A percentile compares a stretch with the other conserved stretches of the same genome.
Conservation (phyloP, 2,329 filamentous ascomycete genomes). For the Aspergillus sergii region DNA sequence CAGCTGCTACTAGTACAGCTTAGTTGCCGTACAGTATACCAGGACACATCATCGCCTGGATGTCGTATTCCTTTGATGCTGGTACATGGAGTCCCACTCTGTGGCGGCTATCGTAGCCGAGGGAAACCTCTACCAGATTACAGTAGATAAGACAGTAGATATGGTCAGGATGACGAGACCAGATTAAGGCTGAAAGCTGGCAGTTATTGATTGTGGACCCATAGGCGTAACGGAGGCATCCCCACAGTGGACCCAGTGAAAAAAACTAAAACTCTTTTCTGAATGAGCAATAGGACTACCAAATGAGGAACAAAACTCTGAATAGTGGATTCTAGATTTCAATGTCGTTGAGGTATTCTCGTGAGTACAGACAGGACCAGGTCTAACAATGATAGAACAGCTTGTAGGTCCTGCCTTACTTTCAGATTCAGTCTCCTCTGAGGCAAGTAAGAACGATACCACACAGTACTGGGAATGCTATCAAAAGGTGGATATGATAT, state of each 20-base stretch:
- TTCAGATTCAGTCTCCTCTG: neutral
- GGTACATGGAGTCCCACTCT: conserved; percentile 7
- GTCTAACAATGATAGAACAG: neutral
- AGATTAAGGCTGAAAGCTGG: conserved; percentile 5
- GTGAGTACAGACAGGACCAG: neutral
- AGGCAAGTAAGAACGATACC: neutral
- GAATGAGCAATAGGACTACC: neutral
- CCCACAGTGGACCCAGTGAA: neutral
- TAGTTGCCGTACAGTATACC: neutral
- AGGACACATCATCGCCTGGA: neutral
- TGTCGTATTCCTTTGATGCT: neutral
- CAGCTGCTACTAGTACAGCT: neutral
- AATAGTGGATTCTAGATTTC: neutral
- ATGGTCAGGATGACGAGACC: conserved; percentile 5
- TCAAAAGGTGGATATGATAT: neutral
- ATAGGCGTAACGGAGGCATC: neutral
- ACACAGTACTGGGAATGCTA: neutral
- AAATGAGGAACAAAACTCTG: neutral
- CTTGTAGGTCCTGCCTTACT: neutral
- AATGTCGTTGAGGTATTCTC: neutral
- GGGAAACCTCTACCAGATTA: neutral
- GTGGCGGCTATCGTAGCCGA: conserved; percentile 12
- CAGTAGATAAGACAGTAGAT: neutral
- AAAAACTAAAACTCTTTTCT: neutral
- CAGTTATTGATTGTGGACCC: neutral